A percentile compares a stretch with the other conserved stretches of the same genome.
phyloP scores from a whole-genome alignment of 2,329 filamentous ascomycete genomes.

The Aspergillus melleus region DNA sequence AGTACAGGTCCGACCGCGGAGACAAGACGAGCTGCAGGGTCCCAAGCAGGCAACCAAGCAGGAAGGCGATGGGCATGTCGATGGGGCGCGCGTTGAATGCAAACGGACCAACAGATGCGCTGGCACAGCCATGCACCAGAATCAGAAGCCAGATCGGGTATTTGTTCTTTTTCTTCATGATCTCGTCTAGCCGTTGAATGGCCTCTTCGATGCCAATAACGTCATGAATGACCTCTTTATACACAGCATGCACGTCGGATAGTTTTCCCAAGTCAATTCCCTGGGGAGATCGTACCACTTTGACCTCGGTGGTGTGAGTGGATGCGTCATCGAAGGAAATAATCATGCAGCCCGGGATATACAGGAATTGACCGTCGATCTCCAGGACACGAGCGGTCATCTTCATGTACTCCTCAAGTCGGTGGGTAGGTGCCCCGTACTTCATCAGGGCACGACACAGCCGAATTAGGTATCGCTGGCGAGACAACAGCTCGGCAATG shows the following conservation, averaged over 20 bases:
- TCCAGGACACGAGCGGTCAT: conserved; percentile 87
- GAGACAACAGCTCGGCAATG: conserved; percentile 69
- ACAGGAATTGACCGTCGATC: conserved; percentile 87
- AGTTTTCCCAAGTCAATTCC: conserved; percentile 49
- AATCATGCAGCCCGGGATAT: conserved; percentile 92
- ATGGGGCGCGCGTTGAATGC: conserved; percentile 76
- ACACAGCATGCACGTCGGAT: conserved; percentile 48
- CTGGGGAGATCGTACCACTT: conserved; percentile 45
- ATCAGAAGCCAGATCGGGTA: conserved; percentile 59
- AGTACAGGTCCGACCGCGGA: conserved; percentile 68
- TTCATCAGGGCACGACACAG: conserved; percentile 87
- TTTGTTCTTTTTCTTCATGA: conserved; percentile 59
- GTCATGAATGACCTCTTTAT: conserved; percentile 52
- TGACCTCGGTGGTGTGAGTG: conserved; percentile 51
- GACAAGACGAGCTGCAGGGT: conserved; percentile 74
- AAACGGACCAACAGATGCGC: conserved; percentile 74
- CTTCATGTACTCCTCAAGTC: conserved; percentile 85
- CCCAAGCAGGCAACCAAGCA: conserved; percentile 74
- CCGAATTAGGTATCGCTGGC: conserved; percentile 81
- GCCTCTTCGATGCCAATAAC: conserved; percentile 50
- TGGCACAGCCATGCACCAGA: conserved; percentile 72
- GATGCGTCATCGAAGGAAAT: conserved; percentile 72
- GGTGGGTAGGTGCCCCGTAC: conserved; percentile 89
- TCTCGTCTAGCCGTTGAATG: conserved; percentile 50
- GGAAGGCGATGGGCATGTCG: conserved; percentile 75